Conservation (phyloP, 192 early-diverging fungal species). For the Podila epigama region DNA sequence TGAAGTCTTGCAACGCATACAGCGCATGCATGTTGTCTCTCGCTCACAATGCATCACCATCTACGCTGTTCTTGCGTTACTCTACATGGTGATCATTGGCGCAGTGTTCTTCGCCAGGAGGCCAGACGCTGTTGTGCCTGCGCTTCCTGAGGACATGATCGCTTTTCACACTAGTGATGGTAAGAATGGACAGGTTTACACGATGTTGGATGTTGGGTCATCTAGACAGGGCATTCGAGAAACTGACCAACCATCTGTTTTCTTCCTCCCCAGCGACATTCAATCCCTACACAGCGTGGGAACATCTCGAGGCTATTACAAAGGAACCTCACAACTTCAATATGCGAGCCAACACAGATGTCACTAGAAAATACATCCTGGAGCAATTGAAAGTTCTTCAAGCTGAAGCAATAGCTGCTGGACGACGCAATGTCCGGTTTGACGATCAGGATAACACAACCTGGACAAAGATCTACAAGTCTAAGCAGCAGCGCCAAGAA, state of each 20-base stretch:
- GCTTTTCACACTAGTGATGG: constrained; percentile 20
- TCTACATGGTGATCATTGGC: constrained; percentile 12
- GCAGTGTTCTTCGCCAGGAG: constrained; percentile 14
- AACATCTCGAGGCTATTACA: constrained; percentile 34
- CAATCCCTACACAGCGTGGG: constrained; percentile 34
- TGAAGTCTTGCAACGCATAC: constrained; percentile 18
- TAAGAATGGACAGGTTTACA: neutral
- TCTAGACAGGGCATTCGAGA: neutral
- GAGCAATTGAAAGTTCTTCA: constrained; percentile 18
- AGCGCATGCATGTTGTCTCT: constrained; percentile 18
- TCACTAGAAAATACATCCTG: constrained; percentile 27
- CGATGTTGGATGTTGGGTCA: neutral
- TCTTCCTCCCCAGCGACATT: constrained; percentile 10
- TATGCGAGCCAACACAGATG: constrained; percentile 29
- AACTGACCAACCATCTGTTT: neutral
- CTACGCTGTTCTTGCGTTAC: constrained; percentile 9
- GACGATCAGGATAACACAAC: constrained; percentile 26
- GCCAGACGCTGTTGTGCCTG: constrained; percentile 11
- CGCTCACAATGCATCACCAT: constrained; percentile 26
- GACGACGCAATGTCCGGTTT: constrained; percentile 42
- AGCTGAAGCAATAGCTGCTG: constrained; percentile 31
- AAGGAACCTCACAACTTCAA: constrained; percentile 40
- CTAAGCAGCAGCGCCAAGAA: constrained; percentile 9
- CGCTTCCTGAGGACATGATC: constrained; percentile 18
- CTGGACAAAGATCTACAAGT: constrained; percentile 12